Base-by-base conservation (phyloP, 345 rosid species). In the Gossypium turneri region DNA sequence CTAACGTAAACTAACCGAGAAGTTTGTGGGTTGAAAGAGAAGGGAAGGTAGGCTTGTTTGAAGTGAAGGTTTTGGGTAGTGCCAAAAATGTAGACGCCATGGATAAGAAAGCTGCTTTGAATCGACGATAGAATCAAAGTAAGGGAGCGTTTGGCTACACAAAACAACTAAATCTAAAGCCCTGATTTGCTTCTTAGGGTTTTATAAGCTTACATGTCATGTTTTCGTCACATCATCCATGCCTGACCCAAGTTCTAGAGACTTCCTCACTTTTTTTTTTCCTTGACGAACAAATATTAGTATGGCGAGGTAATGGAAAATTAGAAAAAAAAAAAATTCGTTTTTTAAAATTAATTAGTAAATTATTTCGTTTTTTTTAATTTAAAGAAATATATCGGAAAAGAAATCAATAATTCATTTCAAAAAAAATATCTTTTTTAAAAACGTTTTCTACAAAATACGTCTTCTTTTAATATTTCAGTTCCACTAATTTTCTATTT, bases 1-100 rank as follows among this genome's bases (percentile, higher is more conserved):
- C 38, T 4, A 34, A 34, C 38, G 38, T 34, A 34, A 71, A 41
- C 76, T 43, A 68, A 89, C 94, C 94, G 9, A 64, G 62, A 70
- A 84, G 82, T 16, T 13, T 78, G 16, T 41, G 81, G 48, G 60
- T 82, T 34, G 84, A 75, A 69, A 57, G 69, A 72, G 87, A 69
- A 75, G 81, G 53, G 17, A 70, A 6, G 52, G 19, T 59, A 55
- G 77, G 19, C 50, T 73, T 90, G 72, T 78, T 64, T 12, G 82
- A 67, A 38, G 79, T 76, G 15, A 89, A 80, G 66, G 91, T 79
- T 34, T 67, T 84, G 11, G 94, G 86, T 19, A 81, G 15, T 10
- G 91, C 77, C 27, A 90, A 83, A 76, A 88, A 82, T 25, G 88
- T 56, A 25, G 95, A 79, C 62, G 92, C 88, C 89, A 86, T 85